Conservation (phyloP, 75 land plant genomes). For the Picea sitchensis region DNA sequence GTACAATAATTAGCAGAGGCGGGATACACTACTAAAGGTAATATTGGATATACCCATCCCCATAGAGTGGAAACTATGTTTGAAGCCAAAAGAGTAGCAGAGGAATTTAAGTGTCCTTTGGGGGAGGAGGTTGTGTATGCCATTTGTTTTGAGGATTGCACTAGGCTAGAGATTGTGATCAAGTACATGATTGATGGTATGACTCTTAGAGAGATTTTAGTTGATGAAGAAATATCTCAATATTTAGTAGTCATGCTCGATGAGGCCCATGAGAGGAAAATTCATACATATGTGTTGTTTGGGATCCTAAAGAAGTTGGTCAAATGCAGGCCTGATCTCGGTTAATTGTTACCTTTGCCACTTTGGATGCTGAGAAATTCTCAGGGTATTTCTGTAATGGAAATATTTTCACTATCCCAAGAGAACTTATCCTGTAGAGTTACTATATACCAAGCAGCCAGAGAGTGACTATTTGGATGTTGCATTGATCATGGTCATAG, state of each 20-base stretch:
- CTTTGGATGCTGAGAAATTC: constrained; percentile 41
- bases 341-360: constrained; percentile 20
- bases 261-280: constrained; percentile 15
- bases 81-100: neutral
- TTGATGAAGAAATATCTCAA: neutral
- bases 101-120: neutral
- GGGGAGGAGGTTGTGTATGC: constrained; percentile 15
- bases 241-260: constrained; percentile 14
- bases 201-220: constrained; percentile 29
- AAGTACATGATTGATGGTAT: constrained; percentile 47
- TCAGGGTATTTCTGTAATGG: constrained; percentile 19
- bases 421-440: constrained; percentile 27
- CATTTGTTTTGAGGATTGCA: constrained; percentile 9
- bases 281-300: constrained; percentile 10
- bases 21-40: constrained; percentile 22
- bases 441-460: neutral
- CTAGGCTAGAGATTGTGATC: constrained; percentile 5
- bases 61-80: constrained; percentile 3
- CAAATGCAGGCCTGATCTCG: constrained; percentile 19
- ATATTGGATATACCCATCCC: constrained; percentile 18
- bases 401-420: constrained; percentile 15
- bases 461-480: constrained; percentile 27
- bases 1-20: constrained; percentile 23
- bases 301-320: constrained; percentile 18
- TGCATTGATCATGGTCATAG: constrained; percentile 18